Percentiles rank a stretch among this genome's conserved stretches.
Conservation (phyloP, 1,139 yeast genomes). For the Nematodospora anomalae region DNA sequence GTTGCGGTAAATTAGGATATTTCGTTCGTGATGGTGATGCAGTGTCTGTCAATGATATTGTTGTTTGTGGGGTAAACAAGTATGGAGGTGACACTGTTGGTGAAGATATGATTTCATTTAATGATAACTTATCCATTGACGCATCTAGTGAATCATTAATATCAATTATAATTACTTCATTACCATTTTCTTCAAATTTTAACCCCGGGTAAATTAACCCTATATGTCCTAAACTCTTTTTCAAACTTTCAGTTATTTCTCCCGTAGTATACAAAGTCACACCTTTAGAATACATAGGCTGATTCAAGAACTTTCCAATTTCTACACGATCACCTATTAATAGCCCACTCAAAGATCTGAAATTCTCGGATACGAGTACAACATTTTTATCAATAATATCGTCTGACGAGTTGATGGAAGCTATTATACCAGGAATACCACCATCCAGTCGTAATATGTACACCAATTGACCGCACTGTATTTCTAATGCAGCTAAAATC, state of each 20-base stretch:
- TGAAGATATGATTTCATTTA: slow-evolving; percentile 15
- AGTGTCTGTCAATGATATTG: slow-evolving; percentile 21
- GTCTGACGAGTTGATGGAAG: slow-evolving; percentile 41
- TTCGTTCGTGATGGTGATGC: slow-evolving; percentile 23
- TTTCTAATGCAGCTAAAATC: slow-evolving; percentile 52
- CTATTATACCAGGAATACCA: slow-evolving; percentile 46
- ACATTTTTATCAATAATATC: slow-evolving; percentile 52
- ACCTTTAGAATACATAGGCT: slow-evolving; percentile 51
- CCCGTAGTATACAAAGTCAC: slow-evolving; percentile 17
- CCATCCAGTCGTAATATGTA: slow-evolving; percentile 48
- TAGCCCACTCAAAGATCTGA: slow-evolving; percentile 56
- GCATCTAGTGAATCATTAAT: slow-evolving; percentile 21
- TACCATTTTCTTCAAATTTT: slow-evolving; percentile 14
- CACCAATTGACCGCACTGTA: slow-evolving; percentile 56
- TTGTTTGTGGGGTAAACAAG: slow-evolving; percentile 40
- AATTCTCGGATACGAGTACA: slow-evolving; percentile 47
- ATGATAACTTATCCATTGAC: slow-evolving; percentile 28
- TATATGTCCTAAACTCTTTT: slow-evolving; percentile 40
- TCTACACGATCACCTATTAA: slow-evolving; percentile 72
- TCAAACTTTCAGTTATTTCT: slow-evolving; percentile 8
- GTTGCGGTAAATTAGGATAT: slow-evolving; percentile 44
- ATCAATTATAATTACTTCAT: slow-evolving; percentile 23
- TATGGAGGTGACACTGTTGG: slow-evolving; percentile 45
- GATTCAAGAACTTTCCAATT: slow-evolving; percentile 43
- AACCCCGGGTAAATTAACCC: slow-evolving; percentile 63